Evolutionary conservation across 257 asterid genomes (phyloP), one percentile per base, ranked within the genome.

Genomic region (Nyctanthes arbortristis): DNA sequence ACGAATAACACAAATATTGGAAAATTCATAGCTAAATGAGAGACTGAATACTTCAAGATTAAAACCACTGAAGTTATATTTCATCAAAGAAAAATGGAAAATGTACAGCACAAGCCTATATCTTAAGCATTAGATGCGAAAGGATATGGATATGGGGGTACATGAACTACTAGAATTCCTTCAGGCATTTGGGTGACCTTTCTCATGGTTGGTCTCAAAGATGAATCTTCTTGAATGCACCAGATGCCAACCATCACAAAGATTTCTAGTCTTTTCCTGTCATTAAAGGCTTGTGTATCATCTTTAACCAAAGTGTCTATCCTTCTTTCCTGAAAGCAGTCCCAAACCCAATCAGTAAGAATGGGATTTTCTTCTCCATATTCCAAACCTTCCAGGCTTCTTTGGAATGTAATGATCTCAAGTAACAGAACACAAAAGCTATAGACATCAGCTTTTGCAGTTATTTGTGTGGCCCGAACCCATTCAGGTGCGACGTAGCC

Each of bases 401-500:
- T 83, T 70, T n/a, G n/a, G n/a, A n/a, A n/a, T n/a, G n/a, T n/a
- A n/a, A n/a, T n/a, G n/a, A n/a, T n/a, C n/a, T n/a, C n/a, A n/a
- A n/a, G n/a, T n/a, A n/a, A n/a, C n/a, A n/a, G n/a, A n/a, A n/a
- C n/a, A n/a, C n/a, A n/a, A 18, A 84, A 85, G 67, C 91, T 85
- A 34, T 85, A 88, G 1, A 85, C 95, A 69, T 80, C 94, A 0
- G 76, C 89, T 58, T 82, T 87, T 3, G 27, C 76, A 0, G 71
- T 82, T 16, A 87, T 32, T 61, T 58, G 73, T 9, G 40, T 74
- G 78, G 85, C 79, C 68, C 84, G 74, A 37, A 77, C 77, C 94
- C 93, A 85, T 33, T 85, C 91, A 0, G 91, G 94, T 10, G 85
- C 94, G 3, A 87, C 83, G 27, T 87, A 85, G 2, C 93, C 89